Evolutionary conservation across 768 basidiomycete genomes (phyloP), one percentile per base, ranked within the genome.

Genomic region (Pulveroboletus ravenelii): DNA sequence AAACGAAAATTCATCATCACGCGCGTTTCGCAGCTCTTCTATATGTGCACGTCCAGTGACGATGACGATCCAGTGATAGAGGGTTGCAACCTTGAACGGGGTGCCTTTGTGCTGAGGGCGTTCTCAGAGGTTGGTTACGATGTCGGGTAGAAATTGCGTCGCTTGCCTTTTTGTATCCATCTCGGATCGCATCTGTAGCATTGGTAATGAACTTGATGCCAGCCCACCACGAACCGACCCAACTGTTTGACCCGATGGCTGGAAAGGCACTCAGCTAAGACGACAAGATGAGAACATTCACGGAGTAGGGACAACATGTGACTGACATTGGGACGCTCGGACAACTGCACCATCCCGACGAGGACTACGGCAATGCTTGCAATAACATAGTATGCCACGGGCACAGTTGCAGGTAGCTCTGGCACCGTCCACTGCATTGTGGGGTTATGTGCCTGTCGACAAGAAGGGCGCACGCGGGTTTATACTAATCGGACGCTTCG

Each of bases 11-110:
- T 58, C 54, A 29, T 70, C 68, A 10, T 76, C 72, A 0, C 72
- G 62, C 4, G 71, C 70, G 35, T 63, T 72, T 15, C 64, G 59
- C 17, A 76, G 13, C 34, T 78, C 75, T 9, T 76, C 70, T 37
- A 76, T 52, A 6, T 68, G 50, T 23, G 57, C 50, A 0, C 54
- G 58, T 2, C 63, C 62, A 13, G 56, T 63, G 1, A 72, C 46
- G 8, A 79, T 47, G 23, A 78, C 68, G 0, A 67, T 47, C 75
- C 76, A 79, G 40, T 61, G 60, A 14, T 46, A 46, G 10, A 62
- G 29, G 2, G 52, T 53, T 2, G 71, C 50, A 30, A 72, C 56
- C 51, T 68, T 67, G 57, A 69, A 74, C 5, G 62, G 47, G 8
- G 50, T 44, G 23, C 48, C 53, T 10, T 61, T 62, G 54, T 67